Evolutionary conservation across 257 asterid genomes (phyloP).

Genomic region (Leptodermis oblonga): DNA sequence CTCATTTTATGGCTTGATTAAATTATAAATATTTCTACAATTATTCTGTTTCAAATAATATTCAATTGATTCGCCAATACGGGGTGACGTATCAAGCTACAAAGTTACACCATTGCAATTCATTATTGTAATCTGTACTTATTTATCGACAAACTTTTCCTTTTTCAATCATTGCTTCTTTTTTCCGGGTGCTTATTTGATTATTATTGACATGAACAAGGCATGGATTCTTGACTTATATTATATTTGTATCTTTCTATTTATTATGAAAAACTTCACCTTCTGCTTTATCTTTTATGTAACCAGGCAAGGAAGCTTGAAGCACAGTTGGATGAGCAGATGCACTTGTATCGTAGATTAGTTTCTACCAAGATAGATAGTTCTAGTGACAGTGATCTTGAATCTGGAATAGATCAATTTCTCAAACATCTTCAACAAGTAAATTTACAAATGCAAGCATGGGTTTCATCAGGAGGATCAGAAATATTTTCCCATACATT

Average conservation of each 20-base stretch:
- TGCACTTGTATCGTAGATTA: constrained; percentile 78
- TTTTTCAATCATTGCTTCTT: too few relatives aligned
- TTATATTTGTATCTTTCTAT: neutral
- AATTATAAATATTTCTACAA: neutral
- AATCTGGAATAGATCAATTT: constrained; percentile 70
- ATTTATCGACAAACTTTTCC: neutral
- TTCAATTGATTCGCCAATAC: neutral
- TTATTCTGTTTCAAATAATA: neutral
- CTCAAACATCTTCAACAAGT: constrained; percentile 87
- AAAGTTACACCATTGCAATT: neutral
- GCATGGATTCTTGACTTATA: too few relatives aligned
- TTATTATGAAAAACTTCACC: neutral
- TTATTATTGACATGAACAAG: neutral
- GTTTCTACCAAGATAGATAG: constrained; percentile 60
- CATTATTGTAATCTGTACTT: neutral
- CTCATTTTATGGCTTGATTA: neutral
- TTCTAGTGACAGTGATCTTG: constrained; percentile 60
- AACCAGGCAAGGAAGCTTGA: constrained; percentile 87
- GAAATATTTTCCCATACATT: constrained; percentile 90
- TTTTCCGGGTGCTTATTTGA: neutral
- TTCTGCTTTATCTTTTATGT: constrained; percentile 7
- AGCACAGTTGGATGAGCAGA: constrained; percentile 94
- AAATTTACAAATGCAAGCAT: constrained; percentile 90
- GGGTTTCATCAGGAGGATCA: constrained; percentile 98
- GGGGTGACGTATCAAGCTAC: neutral